These are phyloP conservation scores for Scutellaria barbata DNA, from an alignment of 257 asterid species.

Conservation along the genomic window DNA sequence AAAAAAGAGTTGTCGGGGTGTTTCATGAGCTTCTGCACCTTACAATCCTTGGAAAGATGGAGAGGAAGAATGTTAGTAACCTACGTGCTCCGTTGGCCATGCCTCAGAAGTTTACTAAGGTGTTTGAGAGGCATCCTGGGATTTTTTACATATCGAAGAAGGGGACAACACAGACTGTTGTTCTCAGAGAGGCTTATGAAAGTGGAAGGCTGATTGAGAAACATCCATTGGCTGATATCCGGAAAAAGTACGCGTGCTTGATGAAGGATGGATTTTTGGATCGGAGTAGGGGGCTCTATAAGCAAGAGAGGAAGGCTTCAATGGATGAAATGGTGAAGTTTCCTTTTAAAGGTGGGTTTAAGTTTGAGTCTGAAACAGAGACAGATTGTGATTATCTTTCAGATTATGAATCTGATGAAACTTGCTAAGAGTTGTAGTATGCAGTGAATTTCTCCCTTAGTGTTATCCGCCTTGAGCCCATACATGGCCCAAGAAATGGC, in stretches of 20 bases:
- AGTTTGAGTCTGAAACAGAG: constrained; percentile 56
- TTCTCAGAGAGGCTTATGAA: constrained; percentile 88
- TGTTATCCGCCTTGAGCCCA: not conserved
- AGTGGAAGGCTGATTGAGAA: constrained; percentile 63
- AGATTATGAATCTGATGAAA: constrained; percentile 62
- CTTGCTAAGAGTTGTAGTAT: constrained; percentile 31
- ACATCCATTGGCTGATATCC: constrained; percentile 64
- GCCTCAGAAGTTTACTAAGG: constrained; percentile 93
- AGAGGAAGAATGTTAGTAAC: constrained; percentile 79
- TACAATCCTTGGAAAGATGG: constrained; percentile 61
- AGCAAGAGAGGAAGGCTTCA: constrained; percentile 38
- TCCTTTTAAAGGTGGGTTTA: constrained; percentile 27
- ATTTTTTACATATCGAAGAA: constrained; percentile 79
- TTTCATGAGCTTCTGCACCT: constrained; percentile 92
- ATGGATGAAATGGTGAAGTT: constrained; percentile 37
- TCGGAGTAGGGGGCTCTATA: constrained; percentile 71
- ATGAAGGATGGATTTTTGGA: constrained; percentile 74
- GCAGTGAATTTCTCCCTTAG: not conserved
- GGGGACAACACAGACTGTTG: constrained; percentile 73
- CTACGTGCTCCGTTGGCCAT: constrained; percentile 70
- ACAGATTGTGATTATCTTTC: constrained; percentile 50
- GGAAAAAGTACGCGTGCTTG: constrained; percentile 65
- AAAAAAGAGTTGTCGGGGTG: constrained; percentile 86
- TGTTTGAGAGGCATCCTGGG: constrained; percentile 86
- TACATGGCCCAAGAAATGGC: constrained; percentile 5